Conservation (phyloP, 1,284 basidiomycete genomes). For the Cryptococcus jaspeensis region DNA sequence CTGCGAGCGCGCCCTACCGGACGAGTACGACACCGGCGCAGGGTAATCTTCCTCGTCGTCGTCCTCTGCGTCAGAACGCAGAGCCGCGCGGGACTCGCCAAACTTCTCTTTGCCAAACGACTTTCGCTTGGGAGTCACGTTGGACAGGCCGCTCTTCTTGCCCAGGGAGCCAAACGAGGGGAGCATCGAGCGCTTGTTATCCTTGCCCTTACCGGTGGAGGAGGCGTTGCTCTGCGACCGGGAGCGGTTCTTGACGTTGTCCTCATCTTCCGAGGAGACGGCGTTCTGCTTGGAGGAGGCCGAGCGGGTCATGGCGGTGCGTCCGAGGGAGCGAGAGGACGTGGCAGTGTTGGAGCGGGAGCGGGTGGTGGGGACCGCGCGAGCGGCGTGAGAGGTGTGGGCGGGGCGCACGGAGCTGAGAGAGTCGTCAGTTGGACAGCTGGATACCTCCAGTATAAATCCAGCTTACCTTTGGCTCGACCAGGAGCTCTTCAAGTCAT, state of each 20-base stretch:
- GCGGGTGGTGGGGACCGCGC: conserved; percentile 14
- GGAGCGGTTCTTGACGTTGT: conserved; percentile 25
- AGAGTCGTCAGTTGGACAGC: no score
- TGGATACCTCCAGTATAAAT: neutral
- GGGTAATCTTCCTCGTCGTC: conserved; percentile 48
- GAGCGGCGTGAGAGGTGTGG: conserved; percentile 31
- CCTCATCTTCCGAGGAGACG: conserved; percentile 37
- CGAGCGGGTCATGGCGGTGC: conserved; percentile 18
- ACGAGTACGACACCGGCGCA: neutral
- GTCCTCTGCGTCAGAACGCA: conserved; percentile 45
- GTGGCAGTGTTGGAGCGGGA: conserved; percentile 17
- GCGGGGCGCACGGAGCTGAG: no score
- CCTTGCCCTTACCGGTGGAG: conserved; percentile 27
- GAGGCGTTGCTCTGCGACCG: conserved; percentile 47
- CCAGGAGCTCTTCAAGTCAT: conserved; percentile 67
- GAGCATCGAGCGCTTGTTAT: conserved; percentile 35
- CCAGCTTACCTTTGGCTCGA: neutral
- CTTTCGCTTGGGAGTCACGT: conserved; percentile 22
- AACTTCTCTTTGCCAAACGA: conserved; percentile 61
- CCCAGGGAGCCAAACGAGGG: conserved; percentile 46
- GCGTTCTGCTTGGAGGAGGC: conserved; percentile 12
- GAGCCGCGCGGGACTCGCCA: conserved; percentile 53
- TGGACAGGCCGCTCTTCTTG: conserved; percentile 34
- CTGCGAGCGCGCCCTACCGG: conserved; percentile 14
- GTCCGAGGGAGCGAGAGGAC: conserved; percentile 17